Conservation (phyloP, 495 filamentous ascomycete genomes). For the Aspergillus nidulans region DNA sequence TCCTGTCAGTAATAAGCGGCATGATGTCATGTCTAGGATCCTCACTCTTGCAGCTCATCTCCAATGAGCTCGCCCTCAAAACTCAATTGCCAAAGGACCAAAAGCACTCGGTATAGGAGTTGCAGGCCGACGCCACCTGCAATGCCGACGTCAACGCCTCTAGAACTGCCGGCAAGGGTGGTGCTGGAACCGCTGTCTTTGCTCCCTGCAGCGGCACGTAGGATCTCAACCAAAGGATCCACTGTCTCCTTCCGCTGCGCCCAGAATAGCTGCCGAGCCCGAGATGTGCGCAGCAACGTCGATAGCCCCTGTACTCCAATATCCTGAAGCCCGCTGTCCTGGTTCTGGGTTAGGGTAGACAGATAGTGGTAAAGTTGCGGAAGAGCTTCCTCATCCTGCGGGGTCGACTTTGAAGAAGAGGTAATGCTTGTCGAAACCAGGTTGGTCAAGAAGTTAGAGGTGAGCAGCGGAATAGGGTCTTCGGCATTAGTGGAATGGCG, state of each 20-base stretch:
- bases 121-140: conserved; percentile 86
- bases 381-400: conserved; percentile 68
- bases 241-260: conserved; percentile 77
- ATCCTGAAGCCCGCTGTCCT: conserved; percentile 86
- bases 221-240: conserved; percentile 73
- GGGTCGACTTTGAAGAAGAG: conserved; percentile 47
- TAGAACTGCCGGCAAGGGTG: conserved; percentile 59
- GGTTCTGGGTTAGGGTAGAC: conserved; percentile 68
- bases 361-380: conserved; percentile 85
- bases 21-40: not conserved
- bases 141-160: conserved; percentile 58
- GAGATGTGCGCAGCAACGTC: conserved; percentile 69
- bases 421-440: conserved; percentile 70
- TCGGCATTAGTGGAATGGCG: conserved; percentile 74
- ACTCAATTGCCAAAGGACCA: conserved; percentile 92
- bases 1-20: conserved; percentile 14
- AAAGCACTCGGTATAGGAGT: conserved; percentile 86
- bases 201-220: conserved; percentile 71
- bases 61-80: conserved; percentile 84
- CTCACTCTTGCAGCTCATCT: conserved; percentile 79
- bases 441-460: conserved; percentile 78
- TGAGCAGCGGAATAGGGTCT: conserved; percentile 83
- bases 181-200: conserved; percentile 66
- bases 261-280: conserved; percentile 84
- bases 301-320: conserved; percentile 93